Percentiles rank a stretch among this genome's conserved stretches.
These are phyloP conservation scores for Cyberlindnera samutprakarnensis DNA, from an alignment of 805 yeast genomes.

Conservation along the genomic window DNA sequence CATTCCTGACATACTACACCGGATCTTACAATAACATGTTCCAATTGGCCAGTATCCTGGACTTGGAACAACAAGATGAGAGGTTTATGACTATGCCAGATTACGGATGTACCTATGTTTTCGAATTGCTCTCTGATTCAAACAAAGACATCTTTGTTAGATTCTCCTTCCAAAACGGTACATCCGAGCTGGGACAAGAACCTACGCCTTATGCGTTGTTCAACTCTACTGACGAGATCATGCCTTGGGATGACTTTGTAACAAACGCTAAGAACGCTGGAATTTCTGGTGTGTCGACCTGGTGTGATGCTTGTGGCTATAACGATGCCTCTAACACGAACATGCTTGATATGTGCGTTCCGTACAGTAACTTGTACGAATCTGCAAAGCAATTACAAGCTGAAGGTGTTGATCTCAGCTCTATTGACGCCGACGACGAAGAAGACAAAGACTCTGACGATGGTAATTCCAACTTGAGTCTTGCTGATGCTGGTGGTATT, in stretches of 20 bases:
- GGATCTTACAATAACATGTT: constrained; percentile 40
- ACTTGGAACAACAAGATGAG: constrained; percentile 26
- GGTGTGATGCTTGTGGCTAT: constrained; percentile 36
- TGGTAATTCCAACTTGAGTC: constrained; percentile 14
- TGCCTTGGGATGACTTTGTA: constrained; percentile 32
- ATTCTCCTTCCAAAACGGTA: constrained; percentile 40
- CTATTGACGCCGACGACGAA: constrained; percentile 8
- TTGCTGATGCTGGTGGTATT: constrained; percentile 43
- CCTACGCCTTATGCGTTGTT: constrained; percentile 32
- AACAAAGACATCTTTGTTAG: constrained; percentile 27
- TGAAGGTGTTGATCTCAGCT: constrained; percentile 25
- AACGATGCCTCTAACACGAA: constrained; percentile 11
- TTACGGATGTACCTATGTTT: constrained; percentile 38
- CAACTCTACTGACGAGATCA: constrained; percentile 23
- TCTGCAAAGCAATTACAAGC: constrained; percentile 22
- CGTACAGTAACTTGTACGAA: constrained; percentile 25
- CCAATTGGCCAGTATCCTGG: constrained; percentile 30
- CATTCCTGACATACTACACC: constrained; percentile 34
- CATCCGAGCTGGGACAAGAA: constrained; percentile 24
- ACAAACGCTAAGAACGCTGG: constrained; percentile 21
- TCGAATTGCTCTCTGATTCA: constrained; percentile 29
- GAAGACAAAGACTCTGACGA: neutral
- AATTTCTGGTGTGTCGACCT: constrained; percentile 22
- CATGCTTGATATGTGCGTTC: constrained; percentile 27
- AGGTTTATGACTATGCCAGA: constrained; percentile 39